phyloP scores from a whole-genome alignment of 2,329 filamentous ascomycete species.

The Chaetothyriales sp. region DNA sequence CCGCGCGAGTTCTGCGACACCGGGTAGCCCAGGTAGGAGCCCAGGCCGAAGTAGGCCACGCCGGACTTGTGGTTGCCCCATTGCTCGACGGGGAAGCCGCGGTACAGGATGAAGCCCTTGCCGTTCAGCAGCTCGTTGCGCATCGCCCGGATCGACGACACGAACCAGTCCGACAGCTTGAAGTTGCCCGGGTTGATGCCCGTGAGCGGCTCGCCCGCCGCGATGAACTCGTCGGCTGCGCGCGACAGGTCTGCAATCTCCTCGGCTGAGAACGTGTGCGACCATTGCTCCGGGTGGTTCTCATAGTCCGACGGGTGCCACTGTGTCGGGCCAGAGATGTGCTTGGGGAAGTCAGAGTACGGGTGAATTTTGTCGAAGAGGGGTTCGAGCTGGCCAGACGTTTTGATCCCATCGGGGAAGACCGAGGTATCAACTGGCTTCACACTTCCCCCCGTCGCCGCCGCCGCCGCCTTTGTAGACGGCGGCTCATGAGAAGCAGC shows the following conservation, averaged over 20 bases:
- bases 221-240: slow-evolving; percentile 55
- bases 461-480: background rate
- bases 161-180: slow-evolving; percentile 39
- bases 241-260: slow-evolving; percentile 53
- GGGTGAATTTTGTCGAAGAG: slow-evolving; percentile 49
- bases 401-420: slow-evolving; percentile 52
- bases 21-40: slow-evolving; percentile 75
- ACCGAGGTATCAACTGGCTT: slow-evolving; percentile 10
- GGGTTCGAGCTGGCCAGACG: slow-evolving; percentile 58
- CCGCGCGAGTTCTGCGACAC: slow-evolving; percentile 72
- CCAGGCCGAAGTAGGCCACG: slow-evolving; percentile 79
- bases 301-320: slow-evolving; percentile 55
- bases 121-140: slow-evolving; percentile 59
- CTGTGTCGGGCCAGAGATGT: slow-evolving; percentile 56
- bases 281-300: slow-evolving; percentile 52
- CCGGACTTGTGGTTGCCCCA: slow-evolving; percentile 72
- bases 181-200: slow-evolving; percentile 55
- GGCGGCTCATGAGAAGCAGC: background rate
- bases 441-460: background rate
- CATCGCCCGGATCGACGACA: slow-evolving; percentile 38
- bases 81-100: slow-evolving; percentile 58
- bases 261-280: slow-evolving; percentile 49
- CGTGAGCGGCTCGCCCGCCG: slow-evolving; percentile 49
- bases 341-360: slow-evolving; percentile 54
- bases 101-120: slow-evolving; percentile 83